Evolutionary conservation across 768 basidiomycete species (phyloP).

Genomic region (Boletus subparvulus): DNA sequence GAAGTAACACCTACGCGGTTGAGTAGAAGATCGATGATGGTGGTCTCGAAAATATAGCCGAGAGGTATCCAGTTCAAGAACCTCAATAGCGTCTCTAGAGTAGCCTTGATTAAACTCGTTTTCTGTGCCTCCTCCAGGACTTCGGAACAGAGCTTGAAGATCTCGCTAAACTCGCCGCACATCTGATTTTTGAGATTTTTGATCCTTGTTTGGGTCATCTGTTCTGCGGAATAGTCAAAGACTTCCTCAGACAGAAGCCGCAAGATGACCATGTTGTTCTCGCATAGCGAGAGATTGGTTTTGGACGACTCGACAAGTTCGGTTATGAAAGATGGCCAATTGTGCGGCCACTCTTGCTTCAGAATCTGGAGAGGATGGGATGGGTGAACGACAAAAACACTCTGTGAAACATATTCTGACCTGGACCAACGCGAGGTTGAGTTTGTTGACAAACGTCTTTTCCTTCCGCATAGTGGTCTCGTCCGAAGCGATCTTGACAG

Average conservation of each 20-base stretch:
- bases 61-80: slow-evolving; percentile 99
- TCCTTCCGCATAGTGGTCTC: slow-evolving; percentile 85
- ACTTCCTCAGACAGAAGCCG: slow-evolving; percentile 98
- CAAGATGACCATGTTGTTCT: slow-evolving; percentile 99
- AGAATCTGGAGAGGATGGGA: slow-evolving; percentile 62
- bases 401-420: slow-evolving; percentile 40
- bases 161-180: slow-evolving; percentile 95
- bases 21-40: slow-evolving; percentile 90
- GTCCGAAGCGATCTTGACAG: slow-evolving; percentile 91
- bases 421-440: slow-evolving; percentile 94
- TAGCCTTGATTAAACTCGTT: slow-evolving; percentile 89
- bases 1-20: slow-evolving; percentile 65
- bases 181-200: slow-evolving; percentile 98
- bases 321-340: slow-evolving; percentile 97
- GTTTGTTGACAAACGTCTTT: slow-evolving; percentile 93
- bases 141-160: slow-evolving; percentile 96
- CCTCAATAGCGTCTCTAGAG: slow-evolving; percentile 89
- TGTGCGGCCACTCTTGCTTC: slow-evolving; percentile 99
- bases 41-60: slow-evolving; percentile 98
- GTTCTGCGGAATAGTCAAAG: slow-evolving; percentile 97
- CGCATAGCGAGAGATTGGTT: slow-evolving; percentile 92
- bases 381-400: background rate
- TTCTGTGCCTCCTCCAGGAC: slow-evolving; percentile 97
- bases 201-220: slow-evolving; percentile 97
- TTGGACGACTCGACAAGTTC: slow-evolving; percentile 98